phyloP scores from a whole-genome alignment of 495 filamentous ascomycete genomes.

The Chaetomium cochliodes region DNA sequence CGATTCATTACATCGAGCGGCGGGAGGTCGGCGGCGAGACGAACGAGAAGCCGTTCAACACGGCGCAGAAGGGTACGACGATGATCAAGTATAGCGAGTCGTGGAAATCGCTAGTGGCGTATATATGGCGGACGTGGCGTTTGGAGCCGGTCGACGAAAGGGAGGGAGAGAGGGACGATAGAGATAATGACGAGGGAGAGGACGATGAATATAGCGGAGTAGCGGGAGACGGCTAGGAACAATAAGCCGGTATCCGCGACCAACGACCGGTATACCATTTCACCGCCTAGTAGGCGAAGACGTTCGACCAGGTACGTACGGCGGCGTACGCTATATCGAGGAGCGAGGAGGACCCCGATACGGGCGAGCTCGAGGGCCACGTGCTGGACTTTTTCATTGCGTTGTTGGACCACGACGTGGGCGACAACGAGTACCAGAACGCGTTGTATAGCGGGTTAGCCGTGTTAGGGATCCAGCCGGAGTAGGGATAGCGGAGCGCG shows the following conservation, averaged over 20 bases:
- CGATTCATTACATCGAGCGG: slow-evolving; percentile 1
- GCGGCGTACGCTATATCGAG: background rate
- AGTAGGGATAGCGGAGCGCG: slow-evolving; percentile 1
- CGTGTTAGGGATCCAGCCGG: background rate
- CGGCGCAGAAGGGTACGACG: background rate
- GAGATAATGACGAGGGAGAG: background rate
- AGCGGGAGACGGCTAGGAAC: background rate
- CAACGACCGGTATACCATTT: background rate
- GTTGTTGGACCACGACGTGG: slow-evolving; percentile 2
- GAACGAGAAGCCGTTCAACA: slow-evolving; percentile 13
- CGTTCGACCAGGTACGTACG: background rate
- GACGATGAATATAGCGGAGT: background rate
- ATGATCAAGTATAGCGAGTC: background rate
- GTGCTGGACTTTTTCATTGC: slow-evolving; percentile 3
- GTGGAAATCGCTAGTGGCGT: background rate
- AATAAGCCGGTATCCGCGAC: background rate
- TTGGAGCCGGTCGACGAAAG: background rate
- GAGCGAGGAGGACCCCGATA: background rate
- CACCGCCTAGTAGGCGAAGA: background rate
- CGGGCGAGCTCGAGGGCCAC: background rate
- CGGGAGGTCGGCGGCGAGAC: background rate
- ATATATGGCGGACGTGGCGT: background rate
- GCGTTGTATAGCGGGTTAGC: slow-evolving; percentile 7
- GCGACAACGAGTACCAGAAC: slow-evolving; percentile 10
- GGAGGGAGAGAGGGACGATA: background rate